Base-by-base conservation (phyloP, 148 eudicot genomes). In the Rhododendron mucronatum region DNA sequence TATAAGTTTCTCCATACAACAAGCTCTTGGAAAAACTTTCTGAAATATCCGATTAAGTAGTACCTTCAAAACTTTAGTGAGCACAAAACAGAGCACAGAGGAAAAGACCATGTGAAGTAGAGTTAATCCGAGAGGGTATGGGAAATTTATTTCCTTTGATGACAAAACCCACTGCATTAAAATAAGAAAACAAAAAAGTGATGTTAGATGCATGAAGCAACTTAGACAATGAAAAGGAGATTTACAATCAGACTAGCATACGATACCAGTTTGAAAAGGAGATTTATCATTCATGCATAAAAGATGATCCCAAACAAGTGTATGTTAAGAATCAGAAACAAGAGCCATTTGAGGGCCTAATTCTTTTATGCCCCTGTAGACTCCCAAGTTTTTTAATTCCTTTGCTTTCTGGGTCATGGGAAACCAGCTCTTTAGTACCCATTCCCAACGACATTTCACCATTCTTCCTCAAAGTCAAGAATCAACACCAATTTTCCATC, bases 81-180 rank as follows among this genome's bases (percentile, higher is more conserved):
- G 92, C 82, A 93, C 80, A 90, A 95, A 94, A 85, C 99, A 97
- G 51, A 97, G 88, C 13, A 94, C 93, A 10, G 99, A 97, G 82
- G 99, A 97, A 91, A 97, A 97, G 81, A 93, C 92, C 99, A 97
- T 97, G 90, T 97, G 99, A 93, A 97, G 98, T 41, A 97, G 95
- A 71, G 99, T 97, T 90, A 97, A 83, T 69, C 96, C 99, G 89
- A 97, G 99, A 83, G 99, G 99, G 88, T 97, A 97, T 15, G 99
- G 99, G 88, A 97, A 97, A 88, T 95, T 97, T 80, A 97, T 93
- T 90, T 95, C 98, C 91, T 97, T 95, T 23, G 99, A 97, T 18
- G 98, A 97, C 89, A 97, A 89, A 91, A 97, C 98, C 99, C 99
- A 97, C 99, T 97, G 99, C 95, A 96, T 73, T 57, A 81, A 53